Percentiles rank a stretch among this genome's conserved stretches.
Evolutionary conservation across 306 rosid genomes (phyloP).

Genomic region (Betula pendula): DNA sequence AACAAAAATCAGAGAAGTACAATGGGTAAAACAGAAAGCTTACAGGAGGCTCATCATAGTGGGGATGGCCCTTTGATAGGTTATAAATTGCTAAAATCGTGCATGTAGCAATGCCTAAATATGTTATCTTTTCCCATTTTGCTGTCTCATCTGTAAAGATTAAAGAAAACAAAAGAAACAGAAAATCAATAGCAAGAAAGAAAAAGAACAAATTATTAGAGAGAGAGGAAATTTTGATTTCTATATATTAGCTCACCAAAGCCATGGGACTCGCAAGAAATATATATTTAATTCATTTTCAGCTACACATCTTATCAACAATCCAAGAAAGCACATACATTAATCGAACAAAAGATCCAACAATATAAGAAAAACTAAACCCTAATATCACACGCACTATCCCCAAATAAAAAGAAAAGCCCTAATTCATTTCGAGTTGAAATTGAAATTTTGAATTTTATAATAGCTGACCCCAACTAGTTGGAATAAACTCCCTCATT

Average conservation of each 20-base stretch:
- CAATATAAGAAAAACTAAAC: not conserved
- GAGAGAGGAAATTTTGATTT: not conserved
- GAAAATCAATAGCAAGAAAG: slow-evolving; percentile 10
- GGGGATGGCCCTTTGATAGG: slow-evolving; percentile 86
- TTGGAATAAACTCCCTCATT: not conserved
- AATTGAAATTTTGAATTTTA: not conserved
- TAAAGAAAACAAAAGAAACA: not conserved
- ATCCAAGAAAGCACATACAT: not conserved
- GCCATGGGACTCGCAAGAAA: not conserved
- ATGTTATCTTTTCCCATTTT: slow-evolving; percentile 98
- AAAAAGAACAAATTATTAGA: not conserved
- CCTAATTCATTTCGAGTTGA: not conserved
- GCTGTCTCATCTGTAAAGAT: slow-evolving; percentile 67
- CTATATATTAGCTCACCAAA: not conserved
- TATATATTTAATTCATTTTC: not conserved
- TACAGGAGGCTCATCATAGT: slow-evolving; percentile 74
- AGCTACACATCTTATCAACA: not conserved
- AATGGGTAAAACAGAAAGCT: slow-evolving; percentile 38
- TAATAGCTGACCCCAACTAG: not conserved
- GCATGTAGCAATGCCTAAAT: slow-evolving; percentile 74
- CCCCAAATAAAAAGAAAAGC: not conserved
- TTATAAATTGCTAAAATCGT: slow-evolving; percentile 47
- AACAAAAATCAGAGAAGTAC: not conserved
- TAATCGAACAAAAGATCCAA: not conserved
- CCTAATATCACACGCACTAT: not conserved